Base-by-base conservation (phyloP, 164 flowering plant species). In the Magnolia sinica region DNA sequence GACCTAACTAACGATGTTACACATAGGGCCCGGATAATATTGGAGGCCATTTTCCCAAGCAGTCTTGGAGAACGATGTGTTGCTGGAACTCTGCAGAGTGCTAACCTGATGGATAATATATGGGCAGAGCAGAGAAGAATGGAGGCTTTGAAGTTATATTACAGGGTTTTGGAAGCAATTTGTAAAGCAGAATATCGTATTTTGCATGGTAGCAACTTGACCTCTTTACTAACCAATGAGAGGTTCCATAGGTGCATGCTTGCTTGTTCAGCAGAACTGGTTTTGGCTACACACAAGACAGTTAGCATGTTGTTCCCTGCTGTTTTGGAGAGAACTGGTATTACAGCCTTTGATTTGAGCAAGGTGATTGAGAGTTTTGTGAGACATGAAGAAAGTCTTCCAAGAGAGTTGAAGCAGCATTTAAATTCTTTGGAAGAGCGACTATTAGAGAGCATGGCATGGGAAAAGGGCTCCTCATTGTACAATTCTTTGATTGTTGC, bases 171-270 rank as follows among this genome's bases (percentile, higher is more conserved):
- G 83, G 96, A 93, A 82, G 91, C 98, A 50, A 93, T 96, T 90
- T 96, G 98, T 79, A 85, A 75, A 20, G 99, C 98, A 29, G 99
- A 96, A 82, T 83, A 92, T 73, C 97, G 92, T 79, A 80, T 88
- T 74, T 74, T 92, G 84, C 89, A 91, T 73, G 91, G 86, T 23
- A 87, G 78, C 77, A 96, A 94, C 88, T 84, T 96, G 79, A 93
- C 94, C 71, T 89, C 98, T 67, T 83, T 94, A 72, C 83, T 96
- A 73, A 92, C 91, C 63, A 96, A 94, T 82, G 99, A 96, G 87
- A 92, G 98, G 84, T 96, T 96, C 77, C 99, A 96, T 74, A 90
- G 99, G 76, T 96, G 99, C 78, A 92, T 96, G 99, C 94, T 96
- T 69, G 98, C 98, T 20, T 94, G 99, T 84, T 96, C 99, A 20